A percentile compares a stretch with the other conserved stretches of the same genome.
These are phyloP conservation scores for Cytospora piceae DNA, from an alignment of 2,329 filamentous ascomycete genomes.

Conservation along the genomic window DNA sequence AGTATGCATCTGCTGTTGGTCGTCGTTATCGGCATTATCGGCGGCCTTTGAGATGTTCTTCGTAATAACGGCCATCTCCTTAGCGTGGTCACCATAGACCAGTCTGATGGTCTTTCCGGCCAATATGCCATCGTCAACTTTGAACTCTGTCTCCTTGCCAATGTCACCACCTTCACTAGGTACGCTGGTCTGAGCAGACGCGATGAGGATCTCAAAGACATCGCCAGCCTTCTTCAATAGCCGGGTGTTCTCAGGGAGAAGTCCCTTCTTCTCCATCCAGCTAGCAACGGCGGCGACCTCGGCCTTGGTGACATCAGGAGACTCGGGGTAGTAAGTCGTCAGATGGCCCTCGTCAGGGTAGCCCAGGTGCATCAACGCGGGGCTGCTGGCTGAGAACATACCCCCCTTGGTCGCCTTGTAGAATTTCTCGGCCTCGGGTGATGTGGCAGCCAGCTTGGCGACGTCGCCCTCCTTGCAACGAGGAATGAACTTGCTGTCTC, in stretches of 20 bases:
- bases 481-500: slow-evolving; percentile 82
- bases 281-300: slow-evolving; percentile 75
- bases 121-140: slow-evolving; percentile 60
- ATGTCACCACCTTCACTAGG: slow-evolving; percentile 69
- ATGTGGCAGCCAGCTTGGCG: slow-evolving; percentile 64
- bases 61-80: slow-evolving; percentile 72
- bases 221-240: slow-evolving; percentile 68
- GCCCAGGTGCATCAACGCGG: slow-evolving; percentile 73
- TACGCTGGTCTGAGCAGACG: slow-evolving; percentile 65
- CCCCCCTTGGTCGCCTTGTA: slow-evolving; percentile 71
- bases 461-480: slow-evolving; percentile 67
- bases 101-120: slow-evolving; percentile 71
- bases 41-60: slow-evolving; percentile 70
- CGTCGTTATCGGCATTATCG: slow-evolving; percentile 72
- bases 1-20: slow-evolving; percentile 72
- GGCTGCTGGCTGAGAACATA: slow-evolving; percentile 70
- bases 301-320: slow-evolving; percentile 70
- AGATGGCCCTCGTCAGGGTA: slow-evolving; percentile 76
- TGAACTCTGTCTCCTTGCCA: slow-evolving; percentile 65
- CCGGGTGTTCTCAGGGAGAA: slow-evolving; percentile 78
- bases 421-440: slow-evolving; percentile 62
- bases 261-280: slow-evolving; percentile 71
- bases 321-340: slow-evolving; percentile 82
- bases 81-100: slow-evolving; percentile 73
- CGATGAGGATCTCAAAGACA: slow-evolving; percentile 74